Conservation (phyloP, 441 rosid genomes). For the Arabidopsis hybrid region DNA sequence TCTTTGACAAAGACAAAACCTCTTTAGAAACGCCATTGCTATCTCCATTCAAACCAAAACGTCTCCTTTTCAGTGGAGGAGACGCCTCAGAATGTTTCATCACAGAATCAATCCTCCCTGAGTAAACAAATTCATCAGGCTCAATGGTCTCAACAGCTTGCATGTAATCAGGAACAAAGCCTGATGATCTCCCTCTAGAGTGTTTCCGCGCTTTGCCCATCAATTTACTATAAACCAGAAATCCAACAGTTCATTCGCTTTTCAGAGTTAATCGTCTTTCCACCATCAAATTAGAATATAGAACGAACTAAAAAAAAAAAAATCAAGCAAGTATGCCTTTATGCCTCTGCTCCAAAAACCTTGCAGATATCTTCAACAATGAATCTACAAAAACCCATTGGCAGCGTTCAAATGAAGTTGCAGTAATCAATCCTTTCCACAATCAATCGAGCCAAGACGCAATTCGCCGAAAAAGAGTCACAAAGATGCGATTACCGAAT, state of each 20-base stretch:
- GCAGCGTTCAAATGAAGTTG: background rate
- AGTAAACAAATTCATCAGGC: slow-evolving; percentile 77
- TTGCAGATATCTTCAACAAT: too few relatives aligned
- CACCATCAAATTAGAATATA: background rate
- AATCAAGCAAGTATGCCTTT: background rate
- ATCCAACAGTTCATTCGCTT: too few relatives aligned
- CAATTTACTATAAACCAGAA: slow-evolving; percentile 12
- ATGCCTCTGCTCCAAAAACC: slow-evolving; percentile 4
- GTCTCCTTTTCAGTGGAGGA: slow-evolving; percentile 62
- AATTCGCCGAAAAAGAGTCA: slow-evolving; percentile 24
- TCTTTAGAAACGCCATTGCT: slow-evolving; percentile 61
- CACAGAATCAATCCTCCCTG: slow-evolving; percentile 60
- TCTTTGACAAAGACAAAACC: slow-evolving; percentile 64
- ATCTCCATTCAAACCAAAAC: slow-evolving; percentile 61
- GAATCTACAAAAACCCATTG: too few relatives aligned
- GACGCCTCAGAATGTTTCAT: slow-evolving; percentile 54
- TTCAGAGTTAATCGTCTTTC: too few relatives aligned
- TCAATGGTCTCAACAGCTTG: slow-evolving; percentile 72
- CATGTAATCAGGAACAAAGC: slow-evolving; percentile 66
- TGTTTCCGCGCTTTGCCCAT: slow-evolving; percentile 81
- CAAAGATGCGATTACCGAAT: slow-evolving; percentile 21
- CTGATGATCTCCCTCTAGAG: slow-evolving; percentile 70
- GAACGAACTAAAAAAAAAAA: background rate
- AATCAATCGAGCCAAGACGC: background rate
- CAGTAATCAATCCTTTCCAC: slow-evolving; percentile 18